Conservation (phyloP, 768 basidiomycete species). For the Cystofilobasidium capitatum region DNA sequence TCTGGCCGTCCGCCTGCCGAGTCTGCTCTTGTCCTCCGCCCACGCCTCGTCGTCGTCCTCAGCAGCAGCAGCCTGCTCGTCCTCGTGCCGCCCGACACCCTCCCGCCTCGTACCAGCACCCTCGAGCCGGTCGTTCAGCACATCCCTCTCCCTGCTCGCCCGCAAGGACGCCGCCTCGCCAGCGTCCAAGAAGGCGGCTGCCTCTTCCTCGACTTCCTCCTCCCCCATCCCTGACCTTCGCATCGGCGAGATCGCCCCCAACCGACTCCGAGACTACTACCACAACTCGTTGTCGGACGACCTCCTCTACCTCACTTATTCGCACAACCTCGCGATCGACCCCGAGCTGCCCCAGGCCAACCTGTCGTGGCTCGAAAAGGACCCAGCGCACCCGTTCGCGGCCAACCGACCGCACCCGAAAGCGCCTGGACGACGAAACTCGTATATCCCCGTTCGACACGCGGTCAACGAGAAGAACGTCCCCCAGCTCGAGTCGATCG, state of each 20-base stretch:
- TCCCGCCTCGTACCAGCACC: background rate
- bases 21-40: background rate
- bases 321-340: conserved; percentile 45
- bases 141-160: background rate
- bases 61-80: background rate
- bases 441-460: conserved; percentile 49
- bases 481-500: conserved; percentile 68
- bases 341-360: conserved; percentile 29
- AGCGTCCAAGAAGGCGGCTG: background rate
- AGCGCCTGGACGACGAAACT: conserved; percentile 49
- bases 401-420: conserved; percentile 66
- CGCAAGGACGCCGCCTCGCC: background rate
- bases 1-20: background rate
- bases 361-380: conserved; percentile 44
- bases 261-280: conserved; percentile 73
- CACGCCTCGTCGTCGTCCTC: background rate
- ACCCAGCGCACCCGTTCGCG: conserved; percentile 56
- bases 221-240: background rate
- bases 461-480: conserved; percentile 57
- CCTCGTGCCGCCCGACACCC: background rate
- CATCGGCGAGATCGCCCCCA: conserved; percentile 4
- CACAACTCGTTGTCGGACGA: conserved; percentile 69
- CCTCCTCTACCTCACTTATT: conserved; percentile 89
- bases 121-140: background rate
- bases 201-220: too few species aligned